Conservation (phyloP, 169 alveolate species). For the Plasmodium gonderi region DNA sequence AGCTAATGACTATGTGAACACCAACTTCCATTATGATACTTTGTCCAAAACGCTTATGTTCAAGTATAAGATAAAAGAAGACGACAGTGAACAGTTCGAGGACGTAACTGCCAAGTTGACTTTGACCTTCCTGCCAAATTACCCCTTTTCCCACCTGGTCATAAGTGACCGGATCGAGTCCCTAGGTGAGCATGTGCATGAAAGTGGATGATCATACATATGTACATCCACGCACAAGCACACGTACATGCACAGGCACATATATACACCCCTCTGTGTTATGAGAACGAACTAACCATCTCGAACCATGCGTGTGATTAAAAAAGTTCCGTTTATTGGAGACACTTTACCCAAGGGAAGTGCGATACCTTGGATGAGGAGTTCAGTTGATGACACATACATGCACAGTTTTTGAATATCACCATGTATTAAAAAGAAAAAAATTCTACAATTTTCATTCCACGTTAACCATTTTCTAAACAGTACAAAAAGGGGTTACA, state of each 20-base stretch:
- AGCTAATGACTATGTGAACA: neutral
- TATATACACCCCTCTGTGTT: no score
- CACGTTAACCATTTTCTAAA: neutral
- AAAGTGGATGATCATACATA: neutral
- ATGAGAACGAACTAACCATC: no score
- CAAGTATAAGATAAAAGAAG: conserved; percentile 50
- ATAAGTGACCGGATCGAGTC: conserved; percentile 59
- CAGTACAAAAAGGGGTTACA: no score
- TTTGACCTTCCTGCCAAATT: conserved; percentile 26
- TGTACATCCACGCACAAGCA: neutral
- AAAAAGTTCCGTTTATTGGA: no score
- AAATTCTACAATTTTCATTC: neutral
- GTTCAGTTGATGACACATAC: no score
- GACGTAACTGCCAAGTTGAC: conserved; percentile 55
- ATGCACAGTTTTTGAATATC: no score
- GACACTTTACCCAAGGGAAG: no score
- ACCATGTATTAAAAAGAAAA: no score
- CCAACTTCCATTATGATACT: conserved; percentile 36
- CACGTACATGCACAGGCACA: neutral
- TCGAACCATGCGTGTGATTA: no score
- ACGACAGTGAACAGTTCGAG: conserved; percentile 43
- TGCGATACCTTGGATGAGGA: no score
- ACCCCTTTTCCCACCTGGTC: conserved; percentile 49
- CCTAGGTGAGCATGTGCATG: conserved; percentile 22
- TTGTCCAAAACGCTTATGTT: conserved; percentile 13